These are phyloP conservation scores for Colletotrichum cuscutae DNA, from an alignment of 2,329 filamentous ascomycete genomes.

Conservation along the genomic window DNA sequence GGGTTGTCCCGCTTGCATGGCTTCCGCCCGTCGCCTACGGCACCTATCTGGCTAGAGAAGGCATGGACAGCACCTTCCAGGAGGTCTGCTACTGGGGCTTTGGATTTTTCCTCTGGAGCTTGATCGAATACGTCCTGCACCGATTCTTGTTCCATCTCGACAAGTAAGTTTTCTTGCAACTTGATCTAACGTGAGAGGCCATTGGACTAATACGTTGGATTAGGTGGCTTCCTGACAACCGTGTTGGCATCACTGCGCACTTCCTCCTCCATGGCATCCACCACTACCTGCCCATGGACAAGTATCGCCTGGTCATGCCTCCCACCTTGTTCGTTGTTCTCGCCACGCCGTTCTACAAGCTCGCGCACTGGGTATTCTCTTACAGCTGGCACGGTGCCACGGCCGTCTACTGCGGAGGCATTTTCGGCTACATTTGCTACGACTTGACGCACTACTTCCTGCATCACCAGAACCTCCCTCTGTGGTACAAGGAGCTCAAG, in stretches of 20 bases:
- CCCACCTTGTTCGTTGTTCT: constrained; percentile 86
- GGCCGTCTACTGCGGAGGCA: constrained; percentile 85
- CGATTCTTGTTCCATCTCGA: constrained; percentile 95
- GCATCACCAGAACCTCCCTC: constrained; percentile 90
- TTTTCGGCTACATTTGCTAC: constrained; percentile 97
- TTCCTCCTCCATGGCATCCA: constrained; percentile 97
- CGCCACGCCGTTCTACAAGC: constrained; percentile 90
- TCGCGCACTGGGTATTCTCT: constrained; percentile 84
- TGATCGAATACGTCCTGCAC: constrained; percentile 90
- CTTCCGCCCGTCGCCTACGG: constrained; percentile 83
- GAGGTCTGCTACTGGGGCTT: constrained; percentile 72
- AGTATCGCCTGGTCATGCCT: constrained; percentile 96
- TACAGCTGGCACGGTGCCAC: constrained; percentile 87
- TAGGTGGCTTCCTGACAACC: constrained; percentile 90
- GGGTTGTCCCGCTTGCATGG: constrained; percentile 86
- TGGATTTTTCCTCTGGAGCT: constrained; percentile 84
- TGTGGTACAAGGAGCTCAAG: constrained; percentile 92
- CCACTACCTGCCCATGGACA: constrained; percentile 99
- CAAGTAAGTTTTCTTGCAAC: constrained; percentile 66
- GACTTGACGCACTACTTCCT: constrained; percentile 99
- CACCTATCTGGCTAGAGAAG: constrained; percentile 70
- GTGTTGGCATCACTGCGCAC: constrained; percentile 85
- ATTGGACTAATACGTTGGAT: constrained; percentile 42
- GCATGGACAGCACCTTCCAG: constrained; percentile 60
- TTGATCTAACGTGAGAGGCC: background rate